A percentile compares a stretch with the other conserved stretches of the same genome.
These are phyloP conservation scores for Raphanus hybrid DNA, from an alignment of 441 rosid genomes.

Conservation along the genomic window DNA sequence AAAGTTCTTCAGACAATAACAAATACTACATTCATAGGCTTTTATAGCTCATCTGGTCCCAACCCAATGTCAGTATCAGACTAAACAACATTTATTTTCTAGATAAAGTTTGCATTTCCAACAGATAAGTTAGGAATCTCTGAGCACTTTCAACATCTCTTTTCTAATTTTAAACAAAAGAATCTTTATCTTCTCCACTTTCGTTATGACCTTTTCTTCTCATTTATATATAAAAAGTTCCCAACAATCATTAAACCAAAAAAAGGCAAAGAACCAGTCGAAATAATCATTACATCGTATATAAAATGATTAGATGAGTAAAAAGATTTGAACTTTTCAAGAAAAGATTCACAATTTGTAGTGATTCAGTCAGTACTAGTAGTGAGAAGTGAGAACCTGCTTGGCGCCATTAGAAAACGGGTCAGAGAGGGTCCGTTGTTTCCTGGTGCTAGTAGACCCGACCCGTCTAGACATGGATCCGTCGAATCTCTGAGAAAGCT, in stretches of 20 bases:
- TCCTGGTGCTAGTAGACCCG: slow-evolving; percentile 78
- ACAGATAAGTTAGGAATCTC: slow-evolving; percentile 19
- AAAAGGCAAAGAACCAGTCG: slow-evolving; percentile 23
- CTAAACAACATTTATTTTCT: slow-evolving; percentile 19
- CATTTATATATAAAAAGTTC: slow-evolving; percentile 24
- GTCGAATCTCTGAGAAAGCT: slow-evolving; percentile 88
- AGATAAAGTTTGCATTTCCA: slow-evolving; percentile 17
- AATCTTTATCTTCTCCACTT: slow-evolving; percentile 28
- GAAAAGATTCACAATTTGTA: not conserved
- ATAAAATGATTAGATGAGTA: not conserved
- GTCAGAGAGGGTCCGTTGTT: slow-evolving; percentile 66
- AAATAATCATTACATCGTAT: slow-evolving; percentile 22
- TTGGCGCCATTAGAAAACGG: slow-evolving; percentile 66
- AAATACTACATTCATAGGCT: slow-evolving; percentile 20
- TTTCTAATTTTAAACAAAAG: slow-evolving; percentile 15
- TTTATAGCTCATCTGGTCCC: slow-evolving; percentile 36
- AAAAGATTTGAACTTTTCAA: slow-evolving; percentile 18
- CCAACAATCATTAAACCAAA: slow-evolving; percentile 35
- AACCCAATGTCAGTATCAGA: slow-evolving; percentile 32
- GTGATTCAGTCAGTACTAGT: not conserved
- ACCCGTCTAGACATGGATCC: slow-evolving; percentile 98
- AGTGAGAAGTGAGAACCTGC: slow-evolving; percentile 53
- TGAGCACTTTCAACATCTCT: slow-evolving; percentile 6
- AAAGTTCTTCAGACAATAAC: slow-evolving; percentile 3
- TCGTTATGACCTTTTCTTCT: slow-evolving; percentile 31